Base-by-base conservation (phyloP, 495 filamentous ascomycete species). In the Aspergillus sparsus region DNA sequence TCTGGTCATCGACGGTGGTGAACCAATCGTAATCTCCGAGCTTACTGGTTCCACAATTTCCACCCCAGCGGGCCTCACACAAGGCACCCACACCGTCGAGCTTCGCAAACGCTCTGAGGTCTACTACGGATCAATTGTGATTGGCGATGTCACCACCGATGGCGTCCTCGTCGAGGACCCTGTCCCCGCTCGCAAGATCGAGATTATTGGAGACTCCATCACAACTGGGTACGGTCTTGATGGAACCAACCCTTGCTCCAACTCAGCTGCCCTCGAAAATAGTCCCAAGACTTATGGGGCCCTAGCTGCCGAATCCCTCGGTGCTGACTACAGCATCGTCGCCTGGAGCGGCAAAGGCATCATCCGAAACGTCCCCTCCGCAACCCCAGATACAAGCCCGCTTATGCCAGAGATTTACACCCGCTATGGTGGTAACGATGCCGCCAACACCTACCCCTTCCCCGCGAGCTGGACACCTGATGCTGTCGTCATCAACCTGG, bases 61-160 rank as follows among this genome's bases (percentile, higher is more conserved):
- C 37, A 41, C 37, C 37, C 37, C 37, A 0, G 37, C 37, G 7
- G 47, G 47, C 2, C 47, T 50, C 15, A 9, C 47, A 1, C 10
- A 50, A 27, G 47, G 15, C 21, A 21, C 18, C 6, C 47, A 50
- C 16, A 50, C 47, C 47, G 47, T 50, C 47, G 47, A 50, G 7
- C 47, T 50, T 6, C 47, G 47, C 47, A 50, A 50, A 32, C 47
- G 47, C n/a, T 50, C 47, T 16, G 47, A 50, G 13, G n/a, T 32
- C 15, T 31, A 27, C 47, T 50, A 27, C 47, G 47, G 47, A 15
- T 27, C 47, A 12, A 49, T 49, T 16, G 45, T 49, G 4, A 27
- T 49, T 18, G 45, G 16, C 45, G 11, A 3, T 6, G 31, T 50
- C 47, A 12, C 47, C 6, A 31, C 47, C 10, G 7, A 41, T n/a